Base-by-base conservation (phyloP, 129 eudicot genomes). In the Artemisia annua region DNA sequence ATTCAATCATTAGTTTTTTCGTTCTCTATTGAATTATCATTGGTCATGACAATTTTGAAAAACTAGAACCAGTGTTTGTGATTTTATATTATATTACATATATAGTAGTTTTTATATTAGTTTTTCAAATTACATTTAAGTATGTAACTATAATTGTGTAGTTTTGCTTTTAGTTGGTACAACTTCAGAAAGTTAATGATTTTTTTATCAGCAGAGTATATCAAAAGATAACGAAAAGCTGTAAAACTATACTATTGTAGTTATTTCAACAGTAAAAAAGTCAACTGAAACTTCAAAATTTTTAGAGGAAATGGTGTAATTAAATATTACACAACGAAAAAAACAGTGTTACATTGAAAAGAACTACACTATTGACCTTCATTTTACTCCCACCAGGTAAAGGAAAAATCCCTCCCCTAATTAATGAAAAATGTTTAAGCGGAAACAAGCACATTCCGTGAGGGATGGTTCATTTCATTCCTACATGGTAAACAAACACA, bases 111-210 rank as follows among this genome's bases (percentile, higher is more conserved):
- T n/a, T n/a, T n/a, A n/a, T n/a, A n/a, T n/a, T n/a, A 3, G 5
- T 60, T 60, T 60, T 60, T 22, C 16, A 60, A 1, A 11, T 60
- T 60, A 60, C 28, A 59, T 20, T 35, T 60, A n/a, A n/a, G n/a
- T n/a, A n/a, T n/a, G n/a, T n/a, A 60, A 60, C 26, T 26, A 11
- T 24, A 11, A 11, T 39, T 39, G 10, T 39, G 46, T 39, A 39
- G 39, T 59, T 8, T 56, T 59, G 28, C 16, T 22, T 60, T 24
- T 60, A 60, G 66, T 58, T 58, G 32, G 30, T 60, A 60, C 63
- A 19, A 19, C 17, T 52, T 11, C 17, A 52, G n/a, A 11, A 52
- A 52, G 17, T 15, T 52, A 52, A 52, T 1, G 46, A 39, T 0
- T 7, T 7, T 35, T 39, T 39, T 39, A 39, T 39, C 46, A 39